Evolutionary conservation across 2,329 filamentous ascomycete genomes (phyloP).

Genomic region (Alternaria atra): DNA sequence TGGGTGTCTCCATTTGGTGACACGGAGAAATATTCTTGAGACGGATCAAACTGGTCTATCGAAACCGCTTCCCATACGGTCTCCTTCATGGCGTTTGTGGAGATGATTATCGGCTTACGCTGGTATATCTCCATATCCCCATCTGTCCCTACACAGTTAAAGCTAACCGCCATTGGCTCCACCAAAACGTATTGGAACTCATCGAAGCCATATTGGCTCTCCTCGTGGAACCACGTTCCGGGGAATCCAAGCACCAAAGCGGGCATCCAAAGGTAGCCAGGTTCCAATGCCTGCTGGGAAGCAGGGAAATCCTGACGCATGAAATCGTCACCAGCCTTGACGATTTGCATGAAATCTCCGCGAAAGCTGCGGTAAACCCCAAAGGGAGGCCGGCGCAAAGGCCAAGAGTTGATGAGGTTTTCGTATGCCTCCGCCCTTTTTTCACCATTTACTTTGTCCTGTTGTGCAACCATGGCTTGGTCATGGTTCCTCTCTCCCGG

Average conservation of each 20-base stretch:
- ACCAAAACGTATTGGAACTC: neutral
- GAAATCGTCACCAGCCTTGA: neutral
- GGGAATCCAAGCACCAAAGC: neutral
- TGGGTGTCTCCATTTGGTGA: neutral
- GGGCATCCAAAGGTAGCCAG: neutral
- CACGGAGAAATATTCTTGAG: neutral
- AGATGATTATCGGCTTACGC: neutral
- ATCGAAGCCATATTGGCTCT: neutral
- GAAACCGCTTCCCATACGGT: neutral
- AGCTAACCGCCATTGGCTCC: neutral
- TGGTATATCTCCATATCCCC: neutral
- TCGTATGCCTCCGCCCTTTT: neutral
- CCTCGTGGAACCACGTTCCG: neutral
- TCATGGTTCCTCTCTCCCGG: neutral
- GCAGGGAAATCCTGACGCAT: neutral
- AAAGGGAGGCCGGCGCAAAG: neutral
- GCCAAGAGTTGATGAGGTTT: neutral
- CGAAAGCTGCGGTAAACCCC: conserved; percentile 5
- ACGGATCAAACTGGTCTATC: neutral
- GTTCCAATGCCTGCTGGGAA: neutral
- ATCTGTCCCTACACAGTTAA: neutral
- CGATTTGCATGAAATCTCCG: neutral
- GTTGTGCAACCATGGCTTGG: neutral
- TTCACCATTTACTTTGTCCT: neutral
- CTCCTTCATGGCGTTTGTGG: neutral